Evolutionary conservation across 108 stramenopile genomes (phyloP).

Genomic region (Cyclotella kingstonii): DNA sequence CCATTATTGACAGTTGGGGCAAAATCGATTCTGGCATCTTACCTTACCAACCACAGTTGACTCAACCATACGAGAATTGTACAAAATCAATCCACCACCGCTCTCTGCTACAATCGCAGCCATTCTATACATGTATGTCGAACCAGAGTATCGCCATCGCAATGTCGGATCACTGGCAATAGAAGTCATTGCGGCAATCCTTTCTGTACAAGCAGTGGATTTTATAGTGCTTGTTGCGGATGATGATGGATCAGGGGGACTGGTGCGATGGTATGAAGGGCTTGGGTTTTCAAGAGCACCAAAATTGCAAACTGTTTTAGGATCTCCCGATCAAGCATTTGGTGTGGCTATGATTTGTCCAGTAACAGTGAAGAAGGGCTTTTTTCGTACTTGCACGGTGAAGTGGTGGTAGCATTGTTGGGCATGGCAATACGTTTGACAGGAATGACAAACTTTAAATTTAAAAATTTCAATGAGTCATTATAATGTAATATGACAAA

Average conservation of each 20-base stretch:
- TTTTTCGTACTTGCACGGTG: conserved; percentile 49
- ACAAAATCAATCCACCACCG: conserved; percentile 37
- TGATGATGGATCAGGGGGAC: conserved; percentile 65
- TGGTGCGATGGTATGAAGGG: conserved; percentile 71
- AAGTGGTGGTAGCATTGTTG: conserved; percentile 65
- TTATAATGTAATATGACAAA: too few species aligned
- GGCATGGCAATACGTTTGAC: too few species aligned
- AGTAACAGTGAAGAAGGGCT: conserved; percentile 28
- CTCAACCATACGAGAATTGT: conserved; percentile 63
- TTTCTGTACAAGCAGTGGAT: conserved; percentile 58
- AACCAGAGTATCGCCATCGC: conserved; percentile 56
- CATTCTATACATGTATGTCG: conserved; percentile 84
- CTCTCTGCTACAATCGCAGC: conserved; percentile 52
- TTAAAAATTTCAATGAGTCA: too few species aligned
- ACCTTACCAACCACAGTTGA: too few species aligned
- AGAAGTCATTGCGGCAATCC: conserved; percentile 71
- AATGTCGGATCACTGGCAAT: conserved; percentile 65
- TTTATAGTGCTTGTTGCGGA: conserved; percentile 77
- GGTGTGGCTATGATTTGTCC: conserved; percentile 79
- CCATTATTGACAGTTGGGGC: too few species aligned
- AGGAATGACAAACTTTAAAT: too few species aligned
- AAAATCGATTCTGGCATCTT: too few species aligned
- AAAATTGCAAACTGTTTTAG: conserved; percentile 66
- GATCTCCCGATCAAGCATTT: conserved; percentile 54
- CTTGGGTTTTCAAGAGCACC: conserved; percentile 64